phyloP scores from a whole-genome alignment of 177 flowering plant species.

The Vitis hybrid region DNA sequence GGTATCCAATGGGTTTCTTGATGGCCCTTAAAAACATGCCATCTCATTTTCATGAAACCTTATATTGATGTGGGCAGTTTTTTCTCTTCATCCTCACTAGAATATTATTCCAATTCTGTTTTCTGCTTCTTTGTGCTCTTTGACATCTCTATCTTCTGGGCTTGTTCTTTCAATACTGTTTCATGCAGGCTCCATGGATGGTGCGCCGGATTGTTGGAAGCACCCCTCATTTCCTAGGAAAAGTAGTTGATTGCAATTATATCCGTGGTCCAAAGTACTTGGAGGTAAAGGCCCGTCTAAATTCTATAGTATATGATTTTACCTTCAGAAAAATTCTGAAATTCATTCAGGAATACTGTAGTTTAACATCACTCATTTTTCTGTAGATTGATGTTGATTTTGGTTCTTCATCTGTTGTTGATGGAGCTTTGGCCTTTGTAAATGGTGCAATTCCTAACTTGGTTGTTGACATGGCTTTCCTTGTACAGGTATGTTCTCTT shows the following conservation, averaged over 20 bases:
- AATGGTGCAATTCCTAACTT: slow-evolving; percentile 87
- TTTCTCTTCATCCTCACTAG: background rate
- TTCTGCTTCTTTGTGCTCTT: slow-evolving; percentile 3
- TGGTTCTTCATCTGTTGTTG: slow-evolving; percentile 98
- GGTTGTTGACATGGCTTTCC: slow-evolving; percentile 99
- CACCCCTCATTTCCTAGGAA: slow-evolving; percentile 94
- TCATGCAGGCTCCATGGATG: slow-evolving; percentile 93
- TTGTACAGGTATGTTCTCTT: slow-evolving; percentile 72
- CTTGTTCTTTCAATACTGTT: slow-evolving; percentile 3
- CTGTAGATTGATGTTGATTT: slow-evolving; percentile 95
- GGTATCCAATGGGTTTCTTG: background rate
- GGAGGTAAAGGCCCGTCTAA: slow-evolving; percentile 52
- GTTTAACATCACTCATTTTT: background rate
- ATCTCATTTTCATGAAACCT: too few species aligned
- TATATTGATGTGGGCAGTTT: background rate
- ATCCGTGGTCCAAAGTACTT: slow-evolving; percentile 87
- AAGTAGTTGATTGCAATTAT: slow-evolving; percentile 98
- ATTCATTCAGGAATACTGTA: too few species aligned
- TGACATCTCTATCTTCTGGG: background rate
- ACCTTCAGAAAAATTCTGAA: background rate
- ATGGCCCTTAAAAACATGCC: background rate
- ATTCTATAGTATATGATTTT: background rate
- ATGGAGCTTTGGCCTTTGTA: slow-evolving; percentile 97
- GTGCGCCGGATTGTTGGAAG: slow-evolving; percentile 99
- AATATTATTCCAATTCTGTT: background rate